These are phyloP conservation scores for Boletus reticuloceps DNA, from an alignment of 768 basidiomycete species.

Conservation along the genomic window DNA sequence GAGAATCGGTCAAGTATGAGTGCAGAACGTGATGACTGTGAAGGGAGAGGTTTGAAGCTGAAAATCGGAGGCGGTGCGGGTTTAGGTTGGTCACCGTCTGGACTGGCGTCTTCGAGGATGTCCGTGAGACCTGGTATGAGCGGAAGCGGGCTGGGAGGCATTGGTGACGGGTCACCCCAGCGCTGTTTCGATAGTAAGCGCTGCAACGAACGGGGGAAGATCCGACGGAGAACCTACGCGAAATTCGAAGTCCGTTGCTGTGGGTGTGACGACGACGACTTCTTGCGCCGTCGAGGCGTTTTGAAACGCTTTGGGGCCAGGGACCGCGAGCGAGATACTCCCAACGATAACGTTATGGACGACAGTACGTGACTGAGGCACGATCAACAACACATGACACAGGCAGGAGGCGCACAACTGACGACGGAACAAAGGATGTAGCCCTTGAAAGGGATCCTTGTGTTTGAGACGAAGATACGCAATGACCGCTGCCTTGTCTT, in stretches of 20 bases:
- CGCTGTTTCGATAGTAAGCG: conserved; percentile 39
- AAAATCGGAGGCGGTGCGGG: conserved; percentile 29
- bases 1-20: conserved; percentile 81
- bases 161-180: conserved; percentile 68
- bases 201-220: conserved; percentile 3
- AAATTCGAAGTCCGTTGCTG: conserved; percentile 50
- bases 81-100: conserved; percentile 4
- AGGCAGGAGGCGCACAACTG: conserved; percentile 28
- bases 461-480: conserved; percentile 78
- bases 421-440: conserved; percentile 76
- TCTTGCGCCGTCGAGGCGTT: conserved; percentile 84
- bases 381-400: conserved; percentile 2
- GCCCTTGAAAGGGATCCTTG: conserved; percentile 74
- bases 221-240: conserved; percentile 37
- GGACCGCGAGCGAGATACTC: conserved; percentile 74
- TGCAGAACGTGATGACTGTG: conserved; percentile 72
- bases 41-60: conserved; percentile 61
- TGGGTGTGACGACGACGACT: conserved; percentile 69
- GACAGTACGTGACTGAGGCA: conserved; percentile 54
- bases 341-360: conserved; percentile 74
- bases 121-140: conserved; percentile 20
- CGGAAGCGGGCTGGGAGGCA: conserved; percentile 49
- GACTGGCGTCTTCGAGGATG: conserved; percentile 5
- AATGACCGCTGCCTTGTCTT: conserved; percentile 78
- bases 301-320: conserved; percentile 72